Conservation (phyloP, 352 stramenopile species). For the Phytophthora sp. region DNA sequence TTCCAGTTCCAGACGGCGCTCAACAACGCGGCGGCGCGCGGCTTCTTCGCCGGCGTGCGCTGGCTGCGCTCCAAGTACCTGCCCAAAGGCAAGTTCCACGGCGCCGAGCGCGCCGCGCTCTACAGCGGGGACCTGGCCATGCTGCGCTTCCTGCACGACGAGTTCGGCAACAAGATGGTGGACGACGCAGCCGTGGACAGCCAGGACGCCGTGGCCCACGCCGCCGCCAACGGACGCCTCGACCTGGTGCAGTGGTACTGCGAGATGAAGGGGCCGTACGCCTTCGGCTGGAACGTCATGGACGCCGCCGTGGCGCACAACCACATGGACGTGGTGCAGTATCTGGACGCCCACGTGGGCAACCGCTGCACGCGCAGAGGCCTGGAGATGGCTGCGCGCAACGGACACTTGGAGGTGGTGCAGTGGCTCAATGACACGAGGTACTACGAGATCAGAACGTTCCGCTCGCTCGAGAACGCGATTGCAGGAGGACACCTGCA, state of each 20-base stretch:
- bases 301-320: slow-evolving; percentile 47
- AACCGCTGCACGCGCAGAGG: slow-evolving; percentile 50
- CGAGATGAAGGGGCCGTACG: slow-evolving; percentile 45
- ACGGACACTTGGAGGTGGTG: slow-evolving; percentile 44
- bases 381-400: slow-evolving; percentile 36
- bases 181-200: slow-evolving; percentile 35
- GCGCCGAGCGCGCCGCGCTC: slow-evolving; percentile 38
- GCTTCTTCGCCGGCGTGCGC: slow-evolving; percentile 26
- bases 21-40: slow-evolving; percentile 32
- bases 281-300: slow-evolving; percentile 51
- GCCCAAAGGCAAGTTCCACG: slow-evolving; percentile 43
- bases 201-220: slow-evolving; percentile 45
- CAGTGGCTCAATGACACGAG: slow-evolving; percentile 41
- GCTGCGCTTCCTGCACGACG: slow-evolving; percentile 37
- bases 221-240: slow-evolving; percentile 34
- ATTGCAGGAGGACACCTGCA: slow-evolving; percentile 44
- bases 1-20: slow-evolving; percentile 42
- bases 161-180: slow-evolving; percentile 46
- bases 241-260: slow-evolving; percentile 48
- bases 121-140: slow-evolving; percentile 44
- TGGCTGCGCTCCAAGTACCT: slow-evolving; percentile 41
- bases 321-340: slow-evolving; percentile 46
- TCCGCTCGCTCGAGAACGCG: slow-evolving; percentile 43
- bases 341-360: slow-evolving; percentile 34
- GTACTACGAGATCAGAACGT: slow-evolving; percentile 48